A percentile compares a stretch with the other conserved stretches of the same genome.
These are phyloP conservation scores for Coccomyxa subellipsoidea DNA, from an alignment of 163 green algal genomes.

Conservation along the genomic window DNA sequence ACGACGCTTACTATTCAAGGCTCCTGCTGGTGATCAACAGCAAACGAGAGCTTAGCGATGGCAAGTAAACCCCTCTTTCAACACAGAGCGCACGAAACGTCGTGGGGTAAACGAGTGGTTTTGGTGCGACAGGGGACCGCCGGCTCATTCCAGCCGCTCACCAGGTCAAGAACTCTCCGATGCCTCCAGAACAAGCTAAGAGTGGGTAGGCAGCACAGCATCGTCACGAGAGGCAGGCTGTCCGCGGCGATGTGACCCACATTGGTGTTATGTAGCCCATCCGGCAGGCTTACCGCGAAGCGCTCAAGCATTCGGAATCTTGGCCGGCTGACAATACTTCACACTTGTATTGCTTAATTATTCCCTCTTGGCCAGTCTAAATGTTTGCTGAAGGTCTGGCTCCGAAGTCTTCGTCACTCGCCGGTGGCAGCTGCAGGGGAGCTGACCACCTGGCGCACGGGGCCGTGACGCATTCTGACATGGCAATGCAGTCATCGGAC, in stretches of 20 bases:
- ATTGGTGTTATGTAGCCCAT: slow-evolving; percentile 31
- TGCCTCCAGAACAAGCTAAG: slow-evolving; percentile 27
- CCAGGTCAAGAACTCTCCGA: not conserved
- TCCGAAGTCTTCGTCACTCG: not conserved
- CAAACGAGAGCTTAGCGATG: too few relatives aligned
- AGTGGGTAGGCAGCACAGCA: slow-evolving; percentile 24
- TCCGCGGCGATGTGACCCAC: slow-evolving; percentile 30
- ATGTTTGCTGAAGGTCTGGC: not conserved
- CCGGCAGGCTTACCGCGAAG: slow-evolving; percentile 19
- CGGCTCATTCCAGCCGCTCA: not conserved
- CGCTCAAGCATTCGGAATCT: not conserved
- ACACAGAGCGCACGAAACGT: too few relatives aligned
- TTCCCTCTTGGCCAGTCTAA: not conserved
- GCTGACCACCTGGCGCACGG: not conserved
- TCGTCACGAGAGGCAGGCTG: slow-evolving; percentile 34
- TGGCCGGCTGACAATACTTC: not conserved
- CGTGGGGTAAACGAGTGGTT: not conserved
- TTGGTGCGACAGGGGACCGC: not conserved
- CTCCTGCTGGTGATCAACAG: too few relatives aligned
- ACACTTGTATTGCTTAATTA: too few relatives aligned
- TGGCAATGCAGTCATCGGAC: too few relatives aligned
- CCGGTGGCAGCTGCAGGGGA: not conserved
- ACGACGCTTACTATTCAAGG: too few relatives aligned
- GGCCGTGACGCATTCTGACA: not conserved
- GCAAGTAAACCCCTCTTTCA: too few relatives aligned